Evolutionary conservation across 1,284 basidiomycete species (phyloP), one percentile per base, ranked within the genome.

Genomic region (Sparassis latifolia): DNA sequence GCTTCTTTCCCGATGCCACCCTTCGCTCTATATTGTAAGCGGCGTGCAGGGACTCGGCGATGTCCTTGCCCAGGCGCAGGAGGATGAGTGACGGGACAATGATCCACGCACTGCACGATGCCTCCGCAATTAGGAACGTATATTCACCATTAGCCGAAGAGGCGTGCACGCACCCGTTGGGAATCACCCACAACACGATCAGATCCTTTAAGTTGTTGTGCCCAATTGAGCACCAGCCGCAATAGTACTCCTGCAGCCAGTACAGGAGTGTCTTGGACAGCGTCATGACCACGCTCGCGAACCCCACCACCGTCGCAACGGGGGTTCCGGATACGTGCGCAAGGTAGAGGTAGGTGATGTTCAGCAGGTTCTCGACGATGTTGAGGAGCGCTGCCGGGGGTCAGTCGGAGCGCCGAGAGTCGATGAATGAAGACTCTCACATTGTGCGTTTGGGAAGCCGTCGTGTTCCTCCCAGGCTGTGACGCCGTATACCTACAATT

Each of bases 381-480:
- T 96, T 97, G 58, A 96, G 66, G 29, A 85, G 62, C 9, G 90
- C 91, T 90, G 62, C 9, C 6, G 40, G 47, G 27, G 20, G 47
- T 44, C 47, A 52, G 51, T 32, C 44, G 44, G 47, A 35, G 45
- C 42, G 44, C 48, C 31, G 44, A 33, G 20, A 20, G 20, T 38
- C 40, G 50, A 29, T 35, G 45, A 32, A 10, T 2, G 46, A 33
- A 43, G n/a, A 38, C 28, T 62, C 80, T 55, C 59, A 90, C 90
- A 78, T 72, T 96, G 92, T 2, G 93, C 92, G 58, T 82, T 89
- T 9, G 92, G 84, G 68, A 96, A 97, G 0, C 93, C 93, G 52
- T 86, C 78, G 27, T 79, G 78, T 1, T 73, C 66, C 52, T 84
- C 68, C 42, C 84, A 74, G 0, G 86, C 78, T 33, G 75, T 74